Evolutionary conservation across 164 flowering plant species (phyloP).

Genomic region (Cinnamomum chago): DNA sequence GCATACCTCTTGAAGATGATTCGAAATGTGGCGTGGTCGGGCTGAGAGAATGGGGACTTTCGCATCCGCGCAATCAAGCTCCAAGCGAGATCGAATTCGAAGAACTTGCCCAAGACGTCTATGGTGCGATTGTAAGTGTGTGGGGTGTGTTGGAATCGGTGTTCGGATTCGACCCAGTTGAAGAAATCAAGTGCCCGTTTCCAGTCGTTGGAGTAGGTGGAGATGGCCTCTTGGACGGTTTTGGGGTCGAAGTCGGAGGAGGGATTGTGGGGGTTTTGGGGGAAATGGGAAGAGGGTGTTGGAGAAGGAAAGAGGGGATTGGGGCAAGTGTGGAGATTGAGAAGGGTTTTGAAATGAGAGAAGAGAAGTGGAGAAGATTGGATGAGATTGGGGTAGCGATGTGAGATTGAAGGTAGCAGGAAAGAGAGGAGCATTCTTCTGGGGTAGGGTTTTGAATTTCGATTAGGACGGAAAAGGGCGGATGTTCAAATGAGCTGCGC

Average conservation of each 20-base stretch:
- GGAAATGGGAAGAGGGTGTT: not conserved
- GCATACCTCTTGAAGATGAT: slow-evolving; percentile 73
- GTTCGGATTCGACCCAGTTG: slow-evolving; percentile 59
- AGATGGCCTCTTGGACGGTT: slow-evolving; percentile 50
- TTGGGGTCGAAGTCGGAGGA: slow-evolving; percentile 19
- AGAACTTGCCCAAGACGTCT: slow-evolving; percentile 76
- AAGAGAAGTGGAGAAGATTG: not conserved
- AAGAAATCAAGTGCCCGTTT: slow-evolving; percentile 72
- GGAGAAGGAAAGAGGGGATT: not conserved
- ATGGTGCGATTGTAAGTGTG: slow-evolving; percentile 65
- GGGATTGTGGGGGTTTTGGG: slow-evolving; percentile 4
- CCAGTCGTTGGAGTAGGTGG: slow-evolving; percentile 70
- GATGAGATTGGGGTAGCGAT: not conserved
- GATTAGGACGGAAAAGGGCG: too few species aligned
- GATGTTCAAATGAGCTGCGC: too few species aligned
- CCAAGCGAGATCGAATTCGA: slow-evolving; percentile 69
- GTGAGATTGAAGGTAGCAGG: not conserved
- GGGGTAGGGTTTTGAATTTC: not conserved
- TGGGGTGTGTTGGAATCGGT: slow-evolving; percentile 47
- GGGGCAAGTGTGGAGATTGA: not conserved
- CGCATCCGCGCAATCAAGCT: slow-evolving; percentile 46
- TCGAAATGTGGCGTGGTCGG: slow-evolving; percentile 67
- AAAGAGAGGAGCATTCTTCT: not conserved
- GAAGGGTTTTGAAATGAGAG: not conserved
- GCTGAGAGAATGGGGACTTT: slow-evolving; percentile 17